Base-by-base conservation (phyloP, 176 grass and related monocot species). In the Eleusine indica region DNA sequence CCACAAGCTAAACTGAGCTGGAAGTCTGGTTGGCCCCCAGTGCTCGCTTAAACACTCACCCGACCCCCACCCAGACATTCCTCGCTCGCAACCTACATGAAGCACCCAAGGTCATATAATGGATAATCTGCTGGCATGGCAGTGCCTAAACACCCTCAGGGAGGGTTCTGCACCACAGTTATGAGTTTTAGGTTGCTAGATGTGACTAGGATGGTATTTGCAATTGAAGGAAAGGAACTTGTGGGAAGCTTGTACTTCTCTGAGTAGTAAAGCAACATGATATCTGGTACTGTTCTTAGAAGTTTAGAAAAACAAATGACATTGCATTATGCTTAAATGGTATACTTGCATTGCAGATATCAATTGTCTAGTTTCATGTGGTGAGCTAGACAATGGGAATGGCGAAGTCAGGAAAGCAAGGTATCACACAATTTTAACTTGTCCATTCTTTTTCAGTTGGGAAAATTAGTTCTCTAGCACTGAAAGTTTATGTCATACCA, bases 361-460 rank as follows among this genome's bases (percentile, higher is more conserved):
- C 67, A 88, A 65, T 74, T 95, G 96, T 88, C 84, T 98, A 85
- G 84, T 95, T 83, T 86, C 88, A 77, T 90, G 76, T 52, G 89
- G 87, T 58, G 96, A 91, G 76, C 41, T 93, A 57, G 72, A 90
- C 79, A 85, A 88, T 51, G 77, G 93, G 58, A 84, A 93, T 81
- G 49, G 83, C 83, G 89, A 98, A 95, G 88, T 91, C 53, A 93
- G 66, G 83, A 98, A 86, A 98, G 91, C 96, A 73, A 98, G 96
- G 96, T 98, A 58, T 66, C 21, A 58, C 5, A 1, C 21, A 56
- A 16, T 80, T 86, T 25, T 85, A 40, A 25, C 21, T 79, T 61
- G 14, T 44, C 49, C 46, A 63, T 68, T 13, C 9, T 53, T 72
- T 75, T 74, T 28, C 53, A 44, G 44, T 44, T 44, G 42, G 42